Evolutionary conservation across 768 basidiomycete genomes (phyloP), one percentile per base, ranked within the genome.

Genomic region (Suillus lakei): DNA sequence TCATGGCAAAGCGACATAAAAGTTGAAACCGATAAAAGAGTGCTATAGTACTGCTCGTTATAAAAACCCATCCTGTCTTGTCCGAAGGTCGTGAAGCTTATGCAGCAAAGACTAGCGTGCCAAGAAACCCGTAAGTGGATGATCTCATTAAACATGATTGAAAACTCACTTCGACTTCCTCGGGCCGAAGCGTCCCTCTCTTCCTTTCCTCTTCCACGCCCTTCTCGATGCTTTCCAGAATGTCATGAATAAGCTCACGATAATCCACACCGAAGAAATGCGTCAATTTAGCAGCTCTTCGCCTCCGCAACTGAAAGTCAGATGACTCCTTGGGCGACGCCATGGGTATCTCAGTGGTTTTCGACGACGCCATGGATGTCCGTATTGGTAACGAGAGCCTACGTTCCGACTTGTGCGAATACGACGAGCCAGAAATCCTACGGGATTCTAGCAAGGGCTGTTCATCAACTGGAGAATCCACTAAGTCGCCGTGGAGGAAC

Each of bases 231-330:
- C 90, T 93, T 68, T 93, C 91, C 68, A 95, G 76, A 38, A 95
- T 85, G 72, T 94, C 91, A 44, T 81, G 83, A 62, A 95, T 88
- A 63, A 95, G 78, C 62, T 91, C 91, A 32, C 87, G 84, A 75
- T 95, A 94, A 74, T 93, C 85, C 48, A 94, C 93, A 28, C 93
- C 93, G 77, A 95, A 95, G 83, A 95, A 95, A 77, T 90, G 84
- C 32, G 91, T 90, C 66, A 95, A 83, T 81, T 95, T 95, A 67
- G 93, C 92, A 5, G 92, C 93, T 64, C 89, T 82, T 48, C 87
- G 81, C 61, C 93, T 82, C 55, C 92, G 88, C 63, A 83, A 75
- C 75, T 94, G 90, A 82, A 95, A 94, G 70, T 46, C 70, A 26
- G 73, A 70, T 18, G 34, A 21, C 67, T 86, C 82, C 64, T 82